phyloP scores from a whole-genome alignment of 1,284 basidiomycete species.

The Cryptococcus wingfieldii region DNA sequence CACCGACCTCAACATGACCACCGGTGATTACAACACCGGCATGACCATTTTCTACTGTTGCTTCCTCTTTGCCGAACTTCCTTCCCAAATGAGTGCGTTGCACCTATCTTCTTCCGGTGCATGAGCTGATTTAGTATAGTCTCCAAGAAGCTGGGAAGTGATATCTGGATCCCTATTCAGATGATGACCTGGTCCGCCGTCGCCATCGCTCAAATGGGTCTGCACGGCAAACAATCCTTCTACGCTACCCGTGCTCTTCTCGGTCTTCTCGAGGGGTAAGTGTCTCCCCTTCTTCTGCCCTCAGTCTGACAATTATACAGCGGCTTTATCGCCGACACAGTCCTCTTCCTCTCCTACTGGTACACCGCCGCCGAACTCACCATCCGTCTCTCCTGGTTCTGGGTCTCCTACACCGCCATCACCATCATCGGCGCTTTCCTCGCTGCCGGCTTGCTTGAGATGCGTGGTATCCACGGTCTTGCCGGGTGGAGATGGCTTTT shows the following conservation, averaged over 20 bases:
- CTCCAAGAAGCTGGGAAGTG: slow-evolving; percentile 48
- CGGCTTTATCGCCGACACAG: slow-evolving; percentile 48
- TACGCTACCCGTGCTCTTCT: slow-evolving; percentile 42
- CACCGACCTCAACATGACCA: slow-evolving; percentile 40
- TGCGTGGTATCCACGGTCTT: slow-evolving; percentile 27
- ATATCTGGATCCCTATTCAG: slow-evolving; percentile 46
- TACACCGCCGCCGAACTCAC: slow-evolving; percentile 44
- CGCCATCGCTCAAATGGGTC: slow-evolving; percentile 30
- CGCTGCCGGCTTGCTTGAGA: slow-evolving; percentile 40
- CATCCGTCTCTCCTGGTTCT: slow-evolving; percentile 47
- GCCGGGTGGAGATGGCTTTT: slow-evolving; percentile 29
- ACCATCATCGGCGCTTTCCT: slow-evolving; percentile 37
- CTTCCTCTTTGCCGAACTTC: slow-evolving; percentile 54
- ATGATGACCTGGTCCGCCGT: slow-evolving; percentile 45
- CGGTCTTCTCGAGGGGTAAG: slow-evolving; percentile 39
- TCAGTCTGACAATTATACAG: neutral
- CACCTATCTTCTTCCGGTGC: slow-evolving; percentile 37
- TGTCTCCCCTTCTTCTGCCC: neutral
- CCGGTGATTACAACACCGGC: slow-evolving; percentile 45
- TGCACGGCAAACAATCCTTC: slow-evolving; percentile 32
- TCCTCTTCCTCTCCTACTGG: slow-evolving; percentile 49
- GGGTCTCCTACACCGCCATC: slow-evolving; percentile 20
- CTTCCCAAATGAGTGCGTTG: slow-evolving; percentile 34
- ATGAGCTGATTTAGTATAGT: slow-evolving; percentile 49
- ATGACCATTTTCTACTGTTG: slow-evolving; percentile 53